These are phyloP conservation scores for Solanum paucissectum DNA, from an alignment of 257 asterid species.

Conservation along the genomic window DNA sequence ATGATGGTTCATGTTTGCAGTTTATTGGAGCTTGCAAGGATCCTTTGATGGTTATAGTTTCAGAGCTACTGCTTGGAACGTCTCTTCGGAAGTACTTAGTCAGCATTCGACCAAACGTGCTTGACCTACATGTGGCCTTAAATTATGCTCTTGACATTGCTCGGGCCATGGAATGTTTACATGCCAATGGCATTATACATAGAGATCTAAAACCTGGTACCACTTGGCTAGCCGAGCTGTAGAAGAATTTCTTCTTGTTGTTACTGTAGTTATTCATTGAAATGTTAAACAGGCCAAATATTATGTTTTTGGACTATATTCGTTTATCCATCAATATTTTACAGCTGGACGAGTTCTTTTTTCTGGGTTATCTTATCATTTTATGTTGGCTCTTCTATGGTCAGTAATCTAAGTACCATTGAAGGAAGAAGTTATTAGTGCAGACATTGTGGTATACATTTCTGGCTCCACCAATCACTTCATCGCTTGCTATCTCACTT, in stretches of 20 bases:
- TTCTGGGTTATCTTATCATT: not conserved
- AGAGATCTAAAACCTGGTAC: constrained; percentile 98
- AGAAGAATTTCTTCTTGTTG: not conserved
- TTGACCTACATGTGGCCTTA: constrained; percentile 67
- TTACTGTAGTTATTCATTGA: constrained; percentile 6
- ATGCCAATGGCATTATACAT: constrained; percentile 89
- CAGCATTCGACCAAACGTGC: constrained; percentile 67
- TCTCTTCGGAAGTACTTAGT: constrained; percentile 82
- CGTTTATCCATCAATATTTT: not conserved
- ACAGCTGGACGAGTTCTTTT: not conserved
- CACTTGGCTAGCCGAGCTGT: constrained; percentile 22
- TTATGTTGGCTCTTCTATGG: not conserved
- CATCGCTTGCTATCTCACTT: not conserved
- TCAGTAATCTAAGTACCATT: not conserved
- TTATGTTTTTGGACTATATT: not conserved
- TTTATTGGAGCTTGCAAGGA: constrained; percentile 98
- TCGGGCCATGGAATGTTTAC: constrained; percentile 87
- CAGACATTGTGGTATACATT: not conserved
- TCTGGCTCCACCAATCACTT: not conserved
- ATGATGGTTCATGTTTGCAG: constrained; percentile 29
- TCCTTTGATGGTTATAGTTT: constrained; percentile 93
- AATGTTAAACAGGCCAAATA: not conserved
- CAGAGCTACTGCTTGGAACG: constrained; percentile 93
- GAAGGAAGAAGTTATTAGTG: not conserved
- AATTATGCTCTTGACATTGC: constrained; percentile 87